Conservation (phyloP, 495 filamentous ascomycete species). For the Extremus antarcticus region DNA sequence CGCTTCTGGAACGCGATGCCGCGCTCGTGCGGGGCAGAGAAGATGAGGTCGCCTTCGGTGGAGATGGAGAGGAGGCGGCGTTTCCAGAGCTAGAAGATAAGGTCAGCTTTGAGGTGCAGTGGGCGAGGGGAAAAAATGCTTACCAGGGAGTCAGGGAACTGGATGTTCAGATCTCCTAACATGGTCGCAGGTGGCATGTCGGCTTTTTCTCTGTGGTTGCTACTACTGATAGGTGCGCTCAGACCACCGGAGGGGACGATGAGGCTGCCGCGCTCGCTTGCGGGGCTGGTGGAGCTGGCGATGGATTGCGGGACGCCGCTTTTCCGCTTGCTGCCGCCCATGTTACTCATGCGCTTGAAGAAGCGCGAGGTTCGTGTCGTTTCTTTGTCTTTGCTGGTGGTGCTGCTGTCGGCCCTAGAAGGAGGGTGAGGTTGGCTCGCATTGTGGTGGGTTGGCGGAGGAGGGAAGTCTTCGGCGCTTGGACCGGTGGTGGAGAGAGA, state of each 20-base stretch:
- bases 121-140: slow-evolving; percentile 8
- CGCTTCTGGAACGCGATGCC: slow-evolving; percentile 30
- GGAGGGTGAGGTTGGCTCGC: no score
- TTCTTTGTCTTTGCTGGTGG: slow-evolving; percentile 45
- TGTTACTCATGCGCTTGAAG: slow-evolving; percentile 68
- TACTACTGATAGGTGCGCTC: neutral
- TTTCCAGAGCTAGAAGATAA: slow-evolving; percentile 60
- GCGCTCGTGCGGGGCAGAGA: slow-evolving; percentile 25
- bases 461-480: slow-evolving; percentile 25
- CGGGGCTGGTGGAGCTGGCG: neutral
- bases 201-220: neutral
- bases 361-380: slow-evolving; percentile 59
- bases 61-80: slow-evolving; percentile 72
- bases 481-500: slow-evolving; percentile 8
- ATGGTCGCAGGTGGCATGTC: slow-evolving; percentile 36
- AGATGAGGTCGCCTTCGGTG: slow-evolving; percentile 61
- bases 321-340: slow-evolving; percentile 51
- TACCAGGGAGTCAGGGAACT: slow-evolving; percentile 78
- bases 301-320: slow-evolving; percentile 37
- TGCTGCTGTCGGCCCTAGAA: no score
- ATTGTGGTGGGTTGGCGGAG: slow-evolving; percentile 29
- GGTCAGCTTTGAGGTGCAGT: neutral
- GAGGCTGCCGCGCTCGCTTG: neutral
- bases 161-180: slow-evolving; percentile 82
- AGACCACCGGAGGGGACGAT: neutral